Evolutionary conservation across 2,329 filamentous ascomycete genomes (phyloP).

Genomic region (Taxawa tesnikishii): DNA sequence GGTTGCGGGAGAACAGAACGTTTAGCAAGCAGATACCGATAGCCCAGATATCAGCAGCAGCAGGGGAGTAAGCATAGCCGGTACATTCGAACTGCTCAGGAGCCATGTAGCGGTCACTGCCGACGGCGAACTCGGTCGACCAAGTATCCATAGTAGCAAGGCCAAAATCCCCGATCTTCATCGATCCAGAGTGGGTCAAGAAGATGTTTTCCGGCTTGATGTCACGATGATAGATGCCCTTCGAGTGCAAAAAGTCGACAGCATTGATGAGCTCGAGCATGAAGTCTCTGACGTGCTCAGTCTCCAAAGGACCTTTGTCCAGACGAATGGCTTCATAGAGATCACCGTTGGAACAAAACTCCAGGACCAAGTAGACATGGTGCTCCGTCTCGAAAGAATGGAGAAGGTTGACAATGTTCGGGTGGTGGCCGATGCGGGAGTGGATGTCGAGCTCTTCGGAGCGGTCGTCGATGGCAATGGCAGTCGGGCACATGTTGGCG

Average conservation of each 20-base stretch:
- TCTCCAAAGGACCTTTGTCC: constrained; percentile 79
- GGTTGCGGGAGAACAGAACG: constrained; percentile 91
- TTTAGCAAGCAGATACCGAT: constrained; percentile 95
- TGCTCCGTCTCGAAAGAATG: constrained; percentile 85
- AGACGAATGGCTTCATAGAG: constrained; percentile 93
- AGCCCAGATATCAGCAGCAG: constrained; percentile 91
- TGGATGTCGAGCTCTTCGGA: constrained; percentile 75
- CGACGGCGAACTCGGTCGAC: constrained; percentile 87
- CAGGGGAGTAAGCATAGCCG: constrained; percentile 74
- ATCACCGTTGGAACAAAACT: constrained; percentile 91
- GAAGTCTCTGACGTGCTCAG: constrained; percentile 91
- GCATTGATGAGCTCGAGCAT: constrained; percentile 91
- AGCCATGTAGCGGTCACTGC: constrained; percentile 98
- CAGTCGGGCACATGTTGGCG: constrained; percentile 42
- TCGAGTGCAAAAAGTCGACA: constrained; percentile 79
- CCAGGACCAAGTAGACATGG: constrained; percentile 84
- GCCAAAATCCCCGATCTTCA: constrained; percentile 97
- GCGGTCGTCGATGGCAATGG: constrained; percentile 66
- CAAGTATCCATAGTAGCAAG: constrained; percentile 79
- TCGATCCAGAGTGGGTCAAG: constrained; percentile 66
- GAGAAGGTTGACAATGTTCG: constrained; percentile 87
- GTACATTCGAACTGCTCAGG: constrained; percentile 93
- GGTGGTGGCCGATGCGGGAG: constrained; percentile 62
- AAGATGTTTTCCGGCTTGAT: constrained; percentile 99
- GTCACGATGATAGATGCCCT: constrained; percentile 89